phyloP scores from a whole-genome alignment of 805 yeast genomes.

The Hanseniaspora opuntiae region DNA sequence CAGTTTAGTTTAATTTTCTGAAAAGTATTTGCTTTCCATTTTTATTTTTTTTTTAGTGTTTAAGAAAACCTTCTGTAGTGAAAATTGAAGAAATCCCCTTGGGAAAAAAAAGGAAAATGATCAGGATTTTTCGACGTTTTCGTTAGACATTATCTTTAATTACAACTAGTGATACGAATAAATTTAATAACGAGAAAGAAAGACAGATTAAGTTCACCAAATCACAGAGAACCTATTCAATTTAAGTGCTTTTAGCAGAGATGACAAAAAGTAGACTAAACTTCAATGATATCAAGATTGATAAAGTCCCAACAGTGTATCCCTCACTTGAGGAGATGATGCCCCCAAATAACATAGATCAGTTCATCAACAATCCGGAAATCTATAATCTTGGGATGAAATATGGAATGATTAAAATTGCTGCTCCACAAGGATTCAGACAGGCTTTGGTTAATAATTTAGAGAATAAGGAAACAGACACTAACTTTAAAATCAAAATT shows the following conservation, averaged over 20 bases:
- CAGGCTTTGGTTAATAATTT: background rate
- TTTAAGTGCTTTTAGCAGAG: background rate
- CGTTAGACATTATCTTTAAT: background rate
- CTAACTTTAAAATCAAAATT: conserved; percentile 49
- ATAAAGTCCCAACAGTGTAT: conserved; percentile 37
- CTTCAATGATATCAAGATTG: conserved; percentile 11
- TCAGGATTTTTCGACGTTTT: background rate
- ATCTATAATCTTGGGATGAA: conserved; percentile 34
- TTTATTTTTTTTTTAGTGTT: background rate
- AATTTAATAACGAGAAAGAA: background rate
- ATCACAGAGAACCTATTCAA: background rate
- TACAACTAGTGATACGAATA: background rate
- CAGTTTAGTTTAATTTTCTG: no score
- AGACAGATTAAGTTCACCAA: background rate
- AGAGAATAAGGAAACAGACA: conserved; percentile 28
- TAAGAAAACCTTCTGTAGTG: no score
- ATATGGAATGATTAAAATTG: conserved; percentile 65
- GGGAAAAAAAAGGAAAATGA: background rate
- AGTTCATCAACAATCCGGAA: conserved; percentile 40
- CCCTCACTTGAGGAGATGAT: conserved; percentile 44
- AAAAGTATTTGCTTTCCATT: no score
- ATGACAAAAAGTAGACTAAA: background rate
- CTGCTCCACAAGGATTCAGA: conserved; percentile 41
- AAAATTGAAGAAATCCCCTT: no score
- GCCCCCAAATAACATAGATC: conserved; percentile 40